These are phyloP conservation scores for Acacia concinna DNA, from an alignment of 331 rosid genomes.

Conservation along the genomic window DNA sequence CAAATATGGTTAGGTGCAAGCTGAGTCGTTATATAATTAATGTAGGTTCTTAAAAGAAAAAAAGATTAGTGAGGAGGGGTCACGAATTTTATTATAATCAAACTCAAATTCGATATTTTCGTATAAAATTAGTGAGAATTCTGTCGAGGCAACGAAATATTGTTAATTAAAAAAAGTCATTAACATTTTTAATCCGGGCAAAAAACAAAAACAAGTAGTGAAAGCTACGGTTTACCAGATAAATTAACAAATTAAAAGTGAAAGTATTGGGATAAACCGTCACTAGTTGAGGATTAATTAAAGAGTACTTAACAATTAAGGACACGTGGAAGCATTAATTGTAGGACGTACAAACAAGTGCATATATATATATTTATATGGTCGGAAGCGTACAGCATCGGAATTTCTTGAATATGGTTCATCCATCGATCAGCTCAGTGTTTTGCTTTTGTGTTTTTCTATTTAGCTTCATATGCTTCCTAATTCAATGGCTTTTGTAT, in stretches of 20 bases:
- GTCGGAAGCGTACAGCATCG: not conserved
- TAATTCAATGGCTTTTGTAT: not conserved
- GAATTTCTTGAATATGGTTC: not conserved
- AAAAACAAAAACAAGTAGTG: too few species aligned
- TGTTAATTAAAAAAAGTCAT: not conserved
- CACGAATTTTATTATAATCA: not conserved
- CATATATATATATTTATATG: not conserved
- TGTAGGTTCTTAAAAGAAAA: not conserved
- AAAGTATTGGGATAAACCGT: not conserved
- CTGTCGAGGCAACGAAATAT: not conserved
- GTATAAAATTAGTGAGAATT: not conserved
- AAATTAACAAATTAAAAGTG: not conserved
- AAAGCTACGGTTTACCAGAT: not conserved
- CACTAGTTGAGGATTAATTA: not conserved
- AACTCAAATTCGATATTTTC: not conserved
- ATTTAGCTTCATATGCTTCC: not conserved
- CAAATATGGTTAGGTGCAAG: not conserved
- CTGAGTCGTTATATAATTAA: not conserved
- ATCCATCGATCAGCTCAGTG: not conserved
- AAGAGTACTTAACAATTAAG: not conserved
- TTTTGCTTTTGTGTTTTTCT: not conserved
- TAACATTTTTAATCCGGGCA: not conserved
- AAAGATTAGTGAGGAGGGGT: not conserved
- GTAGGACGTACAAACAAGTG: not conserved
- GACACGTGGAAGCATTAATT: not conserved